Evolutionary conservation across 2,329 filamentous ascomycete genomes (phyloP), one percentile per base, ranked within the genome.

Genomic region (Sporothrix humicola): DNA sequence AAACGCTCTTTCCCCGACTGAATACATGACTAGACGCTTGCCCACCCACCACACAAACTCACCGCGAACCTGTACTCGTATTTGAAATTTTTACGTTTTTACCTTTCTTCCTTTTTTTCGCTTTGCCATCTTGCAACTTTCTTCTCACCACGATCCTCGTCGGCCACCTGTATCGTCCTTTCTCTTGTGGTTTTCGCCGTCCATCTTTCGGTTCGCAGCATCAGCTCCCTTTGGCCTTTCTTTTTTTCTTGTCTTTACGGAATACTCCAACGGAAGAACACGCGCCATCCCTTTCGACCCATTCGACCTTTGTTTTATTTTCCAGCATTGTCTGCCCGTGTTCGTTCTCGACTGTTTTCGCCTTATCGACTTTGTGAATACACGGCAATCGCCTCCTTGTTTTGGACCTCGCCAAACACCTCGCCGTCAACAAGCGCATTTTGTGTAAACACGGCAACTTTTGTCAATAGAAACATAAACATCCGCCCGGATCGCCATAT

Each of bases 1-100:
- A 68, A 72, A 52, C 71, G 54, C 23, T 52, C 65, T 37, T 63
- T 54, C 56, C 72, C 52, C 65, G 48, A 65, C 70, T 72, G 56
- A 52, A 56, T 74, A 74, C 73, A 73, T 75, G 74, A 73, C 73
- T 69, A 72, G 72, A 66, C 72, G 68, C 58, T n/a, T 72, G 73
- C 59, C 74, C 69, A 59, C 74, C 58, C 68, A 54, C 46, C n/a
- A 42, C 68, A 69, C 61, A 65, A 17, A 10, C 26, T 6, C 66
- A 52, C 7, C 31, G 13, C 61, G 61, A 66, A 48, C 26, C 56
- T 69, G 31, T 46, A 17, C 37, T 46, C 20, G 31, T 46, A 56
- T 69, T 71, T 71, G 63, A 66, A 70, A 56, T 23, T 72, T 69
- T 46, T n/a, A 17, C 58, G 13, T 37, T 59, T 44, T 20, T 61